These are phyloP conservation scores for Fraxinus baroniana DNA, from an alignment of 305 asterid genomes.

Conservation along the genomic window DNA sequence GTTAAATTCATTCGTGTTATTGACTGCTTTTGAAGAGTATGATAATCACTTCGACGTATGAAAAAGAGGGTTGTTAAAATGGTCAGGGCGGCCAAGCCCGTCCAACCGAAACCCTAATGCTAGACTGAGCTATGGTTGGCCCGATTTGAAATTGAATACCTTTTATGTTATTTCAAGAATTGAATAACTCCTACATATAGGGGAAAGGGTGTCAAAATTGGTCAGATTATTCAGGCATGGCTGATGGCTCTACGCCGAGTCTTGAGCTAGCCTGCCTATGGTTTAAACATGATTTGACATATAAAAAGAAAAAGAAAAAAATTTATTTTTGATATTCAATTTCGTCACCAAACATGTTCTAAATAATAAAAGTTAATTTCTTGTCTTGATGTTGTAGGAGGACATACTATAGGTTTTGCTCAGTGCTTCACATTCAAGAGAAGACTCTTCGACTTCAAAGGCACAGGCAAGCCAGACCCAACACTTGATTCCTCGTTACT, in stretches of 20 bases:
- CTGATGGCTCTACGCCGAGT: background rate
- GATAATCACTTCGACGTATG: background rate
- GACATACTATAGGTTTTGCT: conserved; percentile 79
- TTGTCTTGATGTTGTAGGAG: conserved; percentile 40
- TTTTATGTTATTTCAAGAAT: background rate
- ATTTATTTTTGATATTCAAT: too few species aligned
- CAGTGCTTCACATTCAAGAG: conserved; percentile 75
- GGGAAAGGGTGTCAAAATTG: background rate
- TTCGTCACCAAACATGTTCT: background rate
- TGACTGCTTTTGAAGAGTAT: background rate
- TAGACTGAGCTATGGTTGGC: background rate
- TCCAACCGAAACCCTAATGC: background rate
- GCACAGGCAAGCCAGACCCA: conserved; percentile 69
- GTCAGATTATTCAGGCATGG: background rate
- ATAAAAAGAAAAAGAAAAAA: too few species aligned
- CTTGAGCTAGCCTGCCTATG: background rate
- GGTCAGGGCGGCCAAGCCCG: background rate
- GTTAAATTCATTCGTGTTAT: background rate
- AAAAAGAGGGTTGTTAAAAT: too few species aligned
- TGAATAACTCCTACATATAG: background rate
- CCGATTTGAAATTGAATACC: background rate
- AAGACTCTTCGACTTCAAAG: conserved; percentile 63
- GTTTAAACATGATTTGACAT: background rate
- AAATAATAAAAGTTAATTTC: background rate
- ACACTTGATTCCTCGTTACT: conserved; percentile 47